A percentile compares a stretch with the other conserved stretches of the same genome.
phyloP scores from a whole-genome alignment of 2,329 filamentous ascomycete genomes.

The Venturia oleaginea region DNA sequence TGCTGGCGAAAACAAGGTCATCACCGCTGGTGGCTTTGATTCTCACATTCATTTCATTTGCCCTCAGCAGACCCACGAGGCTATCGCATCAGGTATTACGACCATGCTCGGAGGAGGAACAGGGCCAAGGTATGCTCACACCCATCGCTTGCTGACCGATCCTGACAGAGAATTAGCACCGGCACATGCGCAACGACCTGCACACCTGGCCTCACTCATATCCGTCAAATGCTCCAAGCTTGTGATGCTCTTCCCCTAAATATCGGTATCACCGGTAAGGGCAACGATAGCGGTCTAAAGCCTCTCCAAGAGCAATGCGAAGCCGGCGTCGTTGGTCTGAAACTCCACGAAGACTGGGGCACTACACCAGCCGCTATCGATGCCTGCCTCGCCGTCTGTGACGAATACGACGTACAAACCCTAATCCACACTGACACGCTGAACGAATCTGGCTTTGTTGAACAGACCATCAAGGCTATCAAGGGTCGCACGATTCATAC shows the following conservation, averaged over 20 bases:
- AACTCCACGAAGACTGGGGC: constrained; percentile 96
- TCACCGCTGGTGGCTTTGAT: constrained; percentile 85
- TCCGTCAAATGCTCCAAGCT: constrained; percentile 83
- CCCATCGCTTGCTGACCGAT: constrained; percentile 6
- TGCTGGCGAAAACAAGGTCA: constrained; percentile 79
- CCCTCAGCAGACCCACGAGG: constrained; percentile 79
- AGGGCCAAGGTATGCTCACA: constrained; percentile 59
- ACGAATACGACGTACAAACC: constrained; percentile 85
- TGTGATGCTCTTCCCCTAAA: constrained; percentile 76
- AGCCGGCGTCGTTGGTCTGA: constrained; percentile 82
- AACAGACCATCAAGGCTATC: constrained; percentile 79
- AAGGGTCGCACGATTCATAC: constrained; percentile 85
- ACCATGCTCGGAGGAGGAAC: constrained; percentile 87
- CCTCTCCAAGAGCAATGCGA: constrained; percentile 71
- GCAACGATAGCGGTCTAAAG: constrained; percentile 66
- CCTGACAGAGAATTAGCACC: constrained; percentile 43
- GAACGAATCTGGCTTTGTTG: constrained; percentile 96
- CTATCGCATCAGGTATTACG: constrained; percentile 77
- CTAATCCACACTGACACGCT: constrained; percentile 94
- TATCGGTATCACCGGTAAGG: constrained; percentile 85
- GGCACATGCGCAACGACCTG: constrained; percentile 89
- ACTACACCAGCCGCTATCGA: constrained; percentile 87
- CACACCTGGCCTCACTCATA: constrained; percentile 75
- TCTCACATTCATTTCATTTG: constrained; percentile 92
- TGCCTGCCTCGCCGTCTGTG: constrained; percentile 72